Base-by-base conservation (phyloP, 129 eudicot genomes). In the Heracleum sosnowskyi region DNA sequence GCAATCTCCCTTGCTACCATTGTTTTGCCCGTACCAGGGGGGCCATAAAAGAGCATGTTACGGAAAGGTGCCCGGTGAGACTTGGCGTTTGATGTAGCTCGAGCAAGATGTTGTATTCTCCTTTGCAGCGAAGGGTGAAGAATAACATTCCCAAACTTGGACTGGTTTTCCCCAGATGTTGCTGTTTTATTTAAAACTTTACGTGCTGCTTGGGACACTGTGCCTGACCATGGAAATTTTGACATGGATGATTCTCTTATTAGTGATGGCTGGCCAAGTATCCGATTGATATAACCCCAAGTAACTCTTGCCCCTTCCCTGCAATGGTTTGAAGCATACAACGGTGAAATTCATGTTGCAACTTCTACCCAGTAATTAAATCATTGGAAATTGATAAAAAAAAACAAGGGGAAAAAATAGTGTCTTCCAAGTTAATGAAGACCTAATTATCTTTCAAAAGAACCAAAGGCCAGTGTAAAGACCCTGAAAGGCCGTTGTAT, bases 1-100 rank as follows among this genome's bases (percentile, higher is more conserved):
- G 99, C 97, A 45, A 96, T 96, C 81, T 96, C 99, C 82, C 96
- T 92, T 53, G 99, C 99, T 72, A 96, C 99, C 91, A 96, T 83
- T 76, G 99, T 96, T 89, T 96, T 96, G 33, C 99, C 99, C 6
- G 99, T 96, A 82, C 99, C 99, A 71, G 99, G 99, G 79, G 99
- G 99, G 28, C 99, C 99, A 79, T 96, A 96, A 80, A 96, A 96
- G 36, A 96, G 92, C 99, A 96, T 96, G 87, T 96, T 96, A 60
- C 99, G 97, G 45, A 96, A 96, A 22, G 99, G 99, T 53, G 99
- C 99, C 83, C 90, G 91, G 77, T 96, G 97, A 15, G 87, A 80
- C 80, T 96, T 96, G n/a, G 99, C 92, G 77, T 96, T 96, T 33
- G 97, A 85, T 49, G 99, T 96, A 75, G 99, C 99, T 76, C 93